Evolutionary conservation across 768 basidiomycete genomes (phyloP), one percentile per base, ranked within the genome.

Genomic region (Auricularia sp.): DNA sequence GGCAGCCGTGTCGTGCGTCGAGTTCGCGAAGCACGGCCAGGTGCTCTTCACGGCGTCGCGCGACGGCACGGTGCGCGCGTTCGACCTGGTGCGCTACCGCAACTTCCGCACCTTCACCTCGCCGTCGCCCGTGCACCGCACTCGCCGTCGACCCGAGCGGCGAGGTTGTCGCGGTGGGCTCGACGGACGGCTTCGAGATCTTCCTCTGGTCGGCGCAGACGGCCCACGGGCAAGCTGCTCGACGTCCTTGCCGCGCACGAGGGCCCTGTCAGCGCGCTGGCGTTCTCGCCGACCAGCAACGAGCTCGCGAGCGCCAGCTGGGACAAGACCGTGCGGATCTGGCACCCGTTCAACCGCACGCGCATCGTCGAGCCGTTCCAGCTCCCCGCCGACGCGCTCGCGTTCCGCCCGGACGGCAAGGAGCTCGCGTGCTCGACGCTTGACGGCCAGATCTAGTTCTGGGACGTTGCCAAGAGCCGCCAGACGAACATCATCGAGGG

Each of bases 81-180:
- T 89, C 78, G 97, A 99, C 77, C 85, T 99, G 62, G 82, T 98
- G 63, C 87, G 97, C 58, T 99, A 98, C 77, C 88, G 97, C 69
- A 98, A 98, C 77, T 99, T 99, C 82, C 87, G 97, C 61, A 98
- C 94, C 0, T 98, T 98, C 76, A 97, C 96, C 3, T 94, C 95
- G 0, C 97, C 97, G 0, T 85, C 89, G 0, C 97, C 97, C 4
- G 94, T 94, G n/a, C 97, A 94, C 93, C 5, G 89, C 86, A 61
- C 81, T 99, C 11, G 94, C 95, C 0, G 95, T 98, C 16, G 97
- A 98, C 71, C 94, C 94, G 0, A 92, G 90, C 2, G 96, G 96
- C 34, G 97, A 99, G 77, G 94, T 98, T 11, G 92, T 99, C 44
- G 92, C 92, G 5, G 97, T 97, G 0, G 97, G 97, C 24, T 94